A percentile compares a stretch with the other conserved stretches of the same genome.
Conservation (phyloP, 2,329 filamentous ascomycete genomes). For the Colletotrichum trifolii region DNA sequence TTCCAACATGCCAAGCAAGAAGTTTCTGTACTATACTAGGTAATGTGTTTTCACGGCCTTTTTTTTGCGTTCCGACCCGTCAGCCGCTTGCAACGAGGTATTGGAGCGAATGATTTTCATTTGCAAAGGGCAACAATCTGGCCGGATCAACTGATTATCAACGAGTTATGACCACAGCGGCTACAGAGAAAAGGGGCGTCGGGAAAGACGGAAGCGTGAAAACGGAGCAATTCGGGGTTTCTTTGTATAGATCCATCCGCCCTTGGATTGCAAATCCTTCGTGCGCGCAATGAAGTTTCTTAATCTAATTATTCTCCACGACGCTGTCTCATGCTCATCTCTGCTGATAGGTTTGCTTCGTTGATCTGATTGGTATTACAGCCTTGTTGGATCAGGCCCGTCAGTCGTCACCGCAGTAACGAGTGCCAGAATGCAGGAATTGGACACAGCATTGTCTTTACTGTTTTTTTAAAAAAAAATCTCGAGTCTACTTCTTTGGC, state of each 20-base stretch:
- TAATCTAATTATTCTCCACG: conserved; percentile 29
- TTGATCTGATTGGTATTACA: not conserved
- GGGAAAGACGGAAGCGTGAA: not conserved
- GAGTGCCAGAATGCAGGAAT: no score
- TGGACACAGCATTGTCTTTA: not conserved
- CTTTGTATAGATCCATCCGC: conserved; percentile 26
- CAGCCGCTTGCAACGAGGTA: not conserved
- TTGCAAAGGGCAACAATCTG: conserved; percentile 2
- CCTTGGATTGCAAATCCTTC: conserved; percentile 24
- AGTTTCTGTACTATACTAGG: conserved; percentile 19
- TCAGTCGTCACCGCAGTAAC: not conserved
- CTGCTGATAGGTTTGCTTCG: not conserved
- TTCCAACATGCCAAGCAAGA: conserved; percentile 9
- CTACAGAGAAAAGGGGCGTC: conserved; percentile 12
- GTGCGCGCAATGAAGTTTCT: conserved; percentile 20
- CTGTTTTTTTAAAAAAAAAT: conserved; percentile 23
- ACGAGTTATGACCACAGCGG: no score
- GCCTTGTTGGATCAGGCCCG: not conserved
- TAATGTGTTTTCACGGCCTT: not conserved
- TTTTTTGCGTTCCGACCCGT: conserved; percentile 5
- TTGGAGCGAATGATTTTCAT: conserved; percentile 23
- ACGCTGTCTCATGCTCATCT: not conserved
- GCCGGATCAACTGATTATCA: not conserved
- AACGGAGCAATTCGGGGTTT: conserved; percentile 1
- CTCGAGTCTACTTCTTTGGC: conserved; percentile 29